These are phyloP conservation scores for Hypomyces perniciosus DNA, from an alignment of 2,329 filamentous ascomycete genomes.

Conservation along the genomic window DNA sequence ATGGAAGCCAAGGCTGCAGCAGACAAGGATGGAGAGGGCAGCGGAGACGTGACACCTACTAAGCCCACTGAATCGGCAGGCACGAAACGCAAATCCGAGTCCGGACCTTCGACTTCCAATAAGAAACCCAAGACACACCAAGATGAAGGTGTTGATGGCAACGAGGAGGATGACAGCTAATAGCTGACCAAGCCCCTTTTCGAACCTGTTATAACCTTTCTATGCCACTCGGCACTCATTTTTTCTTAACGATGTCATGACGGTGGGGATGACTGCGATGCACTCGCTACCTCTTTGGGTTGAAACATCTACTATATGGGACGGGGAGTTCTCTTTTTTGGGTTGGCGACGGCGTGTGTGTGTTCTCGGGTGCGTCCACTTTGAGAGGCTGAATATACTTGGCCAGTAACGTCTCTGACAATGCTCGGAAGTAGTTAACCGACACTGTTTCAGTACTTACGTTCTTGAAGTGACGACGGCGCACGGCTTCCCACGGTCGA, in stretches of 20 bases:
- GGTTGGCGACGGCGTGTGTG: constrained; percentile 11
- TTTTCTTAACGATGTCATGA: constrained; percentile 32
- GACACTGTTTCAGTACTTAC: constrained; percentile 4
- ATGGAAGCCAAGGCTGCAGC: constrained; percentile 65
- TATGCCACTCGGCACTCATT: constrained; percentile 15
- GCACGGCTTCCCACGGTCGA: constrained; percentile 19
- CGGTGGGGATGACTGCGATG: constrained; percentile 11
- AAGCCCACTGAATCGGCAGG: constrained; percentile 31
- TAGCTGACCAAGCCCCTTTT: not conserved
- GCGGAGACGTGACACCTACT: constrained; percentile 22
- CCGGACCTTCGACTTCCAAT: constrained; percentile 39
- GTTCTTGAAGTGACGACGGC: constrained; percentile 34
- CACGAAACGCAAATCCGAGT: constrained; percentile 57
- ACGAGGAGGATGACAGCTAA: constrained; percentile 40
- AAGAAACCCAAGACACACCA: constrained; percentile 54
- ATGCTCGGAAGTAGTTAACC: not conserved
- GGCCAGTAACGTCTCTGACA: not conserved
- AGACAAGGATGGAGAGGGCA: constrained; percentile 30
- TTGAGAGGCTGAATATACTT: not conserved
- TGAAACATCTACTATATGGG: constrained; percentile 8
- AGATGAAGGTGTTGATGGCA: constrained; percentile 28
- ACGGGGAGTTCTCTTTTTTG: constrained; percentile 9
- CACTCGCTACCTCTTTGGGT: constrained; percentile 6
- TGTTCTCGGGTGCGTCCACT: not conserved
- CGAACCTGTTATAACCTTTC: constrained; percentile 21